Base-by-base conservation (phyloP, 1,284 basidiomycete genomes). In the Boletus sp. region DNA sequence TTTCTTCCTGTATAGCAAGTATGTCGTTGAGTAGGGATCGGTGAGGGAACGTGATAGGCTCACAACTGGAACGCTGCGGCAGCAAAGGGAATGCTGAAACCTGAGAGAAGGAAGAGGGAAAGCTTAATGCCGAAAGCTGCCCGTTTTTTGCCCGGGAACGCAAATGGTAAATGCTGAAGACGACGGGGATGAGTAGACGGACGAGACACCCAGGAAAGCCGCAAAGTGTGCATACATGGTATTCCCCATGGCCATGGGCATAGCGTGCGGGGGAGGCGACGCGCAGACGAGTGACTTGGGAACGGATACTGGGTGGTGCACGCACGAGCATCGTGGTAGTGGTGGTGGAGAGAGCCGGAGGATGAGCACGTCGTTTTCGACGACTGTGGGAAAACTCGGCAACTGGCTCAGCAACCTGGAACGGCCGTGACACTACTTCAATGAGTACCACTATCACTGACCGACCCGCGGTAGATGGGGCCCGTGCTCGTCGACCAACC, bases 121-220 rank as follows among this genome's bases (percentile, higher is more conserved):
- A 86, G 58, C 68, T 88, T 89, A 51, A 71, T 37, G 13, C 70
- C 87, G 56, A 86, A 88, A 4, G 66, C 54, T 26, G 51, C 50
- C 19, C 58, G 61, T 65, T 79, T 86, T 61, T 76, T 80, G 44
- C 75, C 72, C 25, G 79, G 78, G 53, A 71, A 78, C 44, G 73
- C 69, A 71, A 89, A 90, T 16, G 88, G 87, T 30, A 88, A 72
- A 66, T 84, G 82, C 84, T 88, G 57, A 6, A 42, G 32, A 27
- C 33, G 51, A 40, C 13, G 23, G n/a, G 12, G 20, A 34, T 46
- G 44, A 46, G 41, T 10, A 2, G 13, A 19, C 23, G 41, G 55
- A 20, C 17, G 32, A 39, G 47, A 25, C 33, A 26, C 3, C 26
- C 6, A n/a, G 14, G 40, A 16, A 29, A 26, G 22, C 32, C 19